These are phyloP conservation scores for Vickermania ingenoplastis DNA, from an alignment of 208 protist genomes.

Conservation along the genomic window DNA sequence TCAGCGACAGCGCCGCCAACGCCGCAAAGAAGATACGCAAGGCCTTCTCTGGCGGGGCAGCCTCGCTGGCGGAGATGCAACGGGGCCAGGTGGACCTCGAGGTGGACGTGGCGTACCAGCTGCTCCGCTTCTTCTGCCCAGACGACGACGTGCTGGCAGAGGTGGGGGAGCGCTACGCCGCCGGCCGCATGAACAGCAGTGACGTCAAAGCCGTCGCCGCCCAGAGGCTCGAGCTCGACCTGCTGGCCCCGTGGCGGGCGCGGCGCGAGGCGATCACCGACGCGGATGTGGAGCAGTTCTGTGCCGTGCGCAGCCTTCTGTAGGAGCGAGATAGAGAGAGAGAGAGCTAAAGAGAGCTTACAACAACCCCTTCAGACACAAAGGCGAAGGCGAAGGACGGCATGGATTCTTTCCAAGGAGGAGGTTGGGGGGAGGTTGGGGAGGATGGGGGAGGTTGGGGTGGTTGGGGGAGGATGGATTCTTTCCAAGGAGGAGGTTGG, in stretches of 20 bases:
- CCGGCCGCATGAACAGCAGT: conserved; percentile 62
- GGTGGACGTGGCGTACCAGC: conserved; percentile 95
- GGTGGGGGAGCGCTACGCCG: conserved; percentile 56
- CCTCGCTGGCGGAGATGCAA: conserved; percentile 93
- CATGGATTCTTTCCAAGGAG: too few relatives aligned
- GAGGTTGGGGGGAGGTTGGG: too few relatives aligned
- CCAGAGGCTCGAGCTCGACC: conserved; percentile 48
- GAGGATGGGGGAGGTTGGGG: too few relatives aligned
- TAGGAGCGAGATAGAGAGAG: too few relatives aligned
- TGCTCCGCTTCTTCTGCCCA: conserved; percentile 94
- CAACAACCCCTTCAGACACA: too few relatives aligned
- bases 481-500: too few relatives aligned
- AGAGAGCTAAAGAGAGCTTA: neutral
- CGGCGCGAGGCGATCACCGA: conserved; percentile 60
- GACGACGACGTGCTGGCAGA: conserved; percentile 90
- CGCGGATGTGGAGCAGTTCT: conserved; percentile 53
- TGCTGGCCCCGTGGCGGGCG: conserved; percentile 53
- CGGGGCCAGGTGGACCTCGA: conserved; percentile 87
- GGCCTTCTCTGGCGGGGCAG: conserved; percentile 96
- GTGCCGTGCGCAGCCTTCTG: conserved; percentile 65
- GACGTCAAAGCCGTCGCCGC: conserved; percentile 73
- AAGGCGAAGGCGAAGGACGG: too few relatives aligned
- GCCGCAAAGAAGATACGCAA: conserved; percentile 94
- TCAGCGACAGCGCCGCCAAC: conserved; percentile 92
- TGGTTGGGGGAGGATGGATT: too few relatives aligned